Evolutionary conservation across 2,329 filamentous ascomycete genomes (phyloP), one percentile per base, ranked within the genome.

Genomic region (Botrytis medusae): DNA sequence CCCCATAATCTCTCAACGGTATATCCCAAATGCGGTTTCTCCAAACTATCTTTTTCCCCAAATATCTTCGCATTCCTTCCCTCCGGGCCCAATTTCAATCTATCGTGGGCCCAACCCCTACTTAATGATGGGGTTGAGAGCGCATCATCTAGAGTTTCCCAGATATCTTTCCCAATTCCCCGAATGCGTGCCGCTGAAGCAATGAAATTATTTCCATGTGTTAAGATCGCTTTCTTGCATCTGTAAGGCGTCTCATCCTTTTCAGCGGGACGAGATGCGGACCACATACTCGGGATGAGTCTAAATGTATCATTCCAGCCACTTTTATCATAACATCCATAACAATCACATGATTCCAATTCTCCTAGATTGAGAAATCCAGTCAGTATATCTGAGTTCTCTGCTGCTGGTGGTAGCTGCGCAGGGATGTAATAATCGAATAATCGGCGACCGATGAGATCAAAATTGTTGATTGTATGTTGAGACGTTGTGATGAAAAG

Each of bases 131-230:
- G 70, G 40, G 78, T 77, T 2, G 74, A 74, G 4, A 80, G 54
- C 1, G 75, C 79, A 62, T 80, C 78, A 54, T 77, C 77, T 1
- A 80, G 67, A n/a, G 78, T 68, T 61, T 79, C 73, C 75, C 76
- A 80, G 14, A 79, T 73, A 48, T 79, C 77, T 32, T 65, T 74
- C 25, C 76, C 73, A 16, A 77, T 40, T 1, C 78, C 83, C 1
- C 84, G 79, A 9, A 86, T 83, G 1, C 86, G 81, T 8, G 79
- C 79, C 0, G 83, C 83, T 1, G 84, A 85, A 4, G 82, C 84
- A 54, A 86, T 78, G 76, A 87, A 86, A 69, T 85, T 83, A 25
- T 85, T 86, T 62, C 84, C 84, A 74, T 85, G 85, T 4, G 83
- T 84, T 10, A 86, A 74, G 20, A 83, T 78, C 0, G 84, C 80